These are phyloP conservation scores for Phytopythium boreale DNA, from an alignment of 352 stramenopile genomes.

Conservation along the genomic window DNA sequence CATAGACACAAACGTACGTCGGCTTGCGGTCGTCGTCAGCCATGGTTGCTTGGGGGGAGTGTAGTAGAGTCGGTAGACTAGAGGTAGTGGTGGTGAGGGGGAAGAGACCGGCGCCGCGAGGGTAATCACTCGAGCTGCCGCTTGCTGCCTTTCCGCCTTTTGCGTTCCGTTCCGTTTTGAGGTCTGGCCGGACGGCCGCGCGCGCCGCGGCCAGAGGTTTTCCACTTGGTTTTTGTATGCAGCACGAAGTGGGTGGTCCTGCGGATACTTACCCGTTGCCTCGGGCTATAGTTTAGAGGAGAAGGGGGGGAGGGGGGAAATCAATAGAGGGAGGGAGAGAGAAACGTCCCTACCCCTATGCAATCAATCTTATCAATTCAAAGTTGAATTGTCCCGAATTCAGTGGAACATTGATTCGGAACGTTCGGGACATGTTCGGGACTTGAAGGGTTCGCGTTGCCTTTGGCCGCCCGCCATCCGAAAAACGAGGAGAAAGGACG, in stretches of 20 bases:
- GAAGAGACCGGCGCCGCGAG: conserved; percentile 12
- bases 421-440: neutral
- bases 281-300: neutral
- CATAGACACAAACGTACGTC: conserved; percentile 30
- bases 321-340: neutral
- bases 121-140: neutral
- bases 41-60: conserved; percentile 45
- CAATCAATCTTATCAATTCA: neutral
- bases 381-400: neutral
- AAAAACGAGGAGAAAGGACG: neutral
- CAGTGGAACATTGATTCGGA: neutral
- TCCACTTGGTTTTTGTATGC: conserved; percentile 77
- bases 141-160: conserved; percentile 9
- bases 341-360: neutral
- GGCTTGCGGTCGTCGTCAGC: conserved; percentile 82
- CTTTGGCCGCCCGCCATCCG: neutral
- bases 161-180: conserved; percentile 11
- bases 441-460: neutral
- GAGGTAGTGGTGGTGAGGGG: conserved; percentile 18
- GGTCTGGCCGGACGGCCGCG: neutral
- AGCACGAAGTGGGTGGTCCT: conserved; percentile 45
- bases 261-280: neutral
- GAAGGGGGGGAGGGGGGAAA: neutral
- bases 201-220: conserved; percentile 6
- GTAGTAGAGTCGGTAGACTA: conserved; percentile 13